A percentile compares a stretch with the other conserved stretches of the same genome.
phyloP scores from a whole-genome alignment of 805 yeast genomes.

The Alloascoidea hylecoeti region DNA sequence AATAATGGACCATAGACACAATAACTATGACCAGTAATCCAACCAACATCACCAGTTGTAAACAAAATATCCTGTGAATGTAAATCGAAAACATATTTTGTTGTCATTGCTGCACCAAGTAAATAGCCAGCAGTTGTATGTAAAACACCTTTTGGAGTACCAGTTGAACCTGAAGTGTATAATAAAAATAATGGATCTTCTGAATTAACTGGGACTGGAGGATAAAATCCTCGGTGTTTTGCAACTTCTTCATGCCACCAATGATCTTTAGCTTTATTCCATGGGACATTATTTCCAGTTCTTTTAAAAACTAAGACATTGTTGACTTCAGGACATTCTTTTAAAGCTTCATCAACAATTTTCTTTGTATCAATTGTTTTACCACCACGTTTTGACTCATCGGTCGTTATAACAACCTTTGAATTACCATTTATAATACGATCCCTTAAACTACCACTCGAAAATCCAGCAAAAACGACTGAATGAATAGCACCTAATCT shows the following conservation, averaged over 20 bases:
- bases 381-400: conserved; percentile 77
- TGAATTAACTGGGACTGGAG: conserved; percentile 49
- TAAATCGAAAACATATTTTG: conserved; percentile 64
- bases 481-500: conserved; percentile 80
- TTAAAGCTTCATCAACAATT: conserved; percentile 70
- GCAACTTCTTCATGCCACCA: conserved; percentile 65
- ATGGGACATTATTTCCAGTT: conserved; percentile 44
- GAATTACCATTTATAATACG: conserved; percentile 62
- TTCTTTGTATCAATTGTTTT: conserved; percentile 68
- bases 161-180: conserved; percentile 85
- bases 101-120: conserved; percentile 58
- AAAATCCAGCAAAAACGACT: conserved; percentile 77
- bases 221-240: conserved; percentile 49
- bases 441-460: conserved; percentile 57
- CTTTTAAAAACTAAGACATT: conserved; percentile 63
- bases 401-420: conserved; percentile 62
- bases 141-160: conserved; percentile 76
- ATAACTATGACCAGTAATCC: conserved; percentile 85
- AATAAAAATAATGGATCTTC: conserved; percentile 59
- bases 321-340: conserved; percentile 47
- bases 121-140: conserved; percentile 75
- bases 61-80: conserved; percentile 63
- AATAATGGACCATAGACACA: conserved; percentile 71
- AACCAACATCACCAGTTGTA: conserved; percentile 86
- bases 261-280: conserved; percentile 45